Percentiles rank a stretch among this genome's conserved stretches.
Evolutionary conservation across 192 early-diverging fungal genomes (phyloP).

Genomic region (Gigaspora rosea): DNA sequence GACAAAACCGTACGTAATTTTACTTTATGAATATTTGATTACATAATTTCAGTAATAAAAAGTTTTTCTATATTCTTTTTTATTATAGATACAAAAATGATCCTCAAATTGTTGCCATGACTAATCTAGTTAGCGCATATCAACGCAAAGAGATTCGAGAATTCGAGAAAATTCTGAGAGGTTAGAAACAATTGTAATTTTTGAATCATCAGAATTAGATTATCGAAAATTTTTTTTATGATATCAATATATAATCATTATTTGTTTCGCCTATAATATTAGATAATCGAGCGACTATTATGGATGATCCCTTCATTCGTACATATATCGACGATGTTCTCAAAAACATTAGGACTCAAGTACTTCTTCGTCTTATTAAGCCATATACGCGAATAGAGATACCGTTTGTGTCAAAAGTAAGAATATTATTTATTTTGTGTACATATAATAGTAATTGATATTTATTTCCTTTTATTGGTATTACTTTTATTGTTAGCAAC

Average conservation of each 20-base stretch:
- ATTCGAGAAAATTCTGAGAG: constrained; percentile 84
- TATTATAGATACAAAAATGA: constrained; percentile 82
- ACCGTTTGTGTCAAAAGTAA: constrained; percentile 73
- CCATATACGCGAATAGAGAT: constrained; percentile 94
- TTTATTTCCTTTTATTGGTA: constrained; percentile 17
- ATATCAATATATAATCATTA: too few species aligned
- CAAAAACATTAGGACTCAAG: constrained; percentile 91
- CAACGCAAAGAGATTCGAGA: constrained; percentile 84
- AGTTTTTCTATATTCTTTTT: constrained; percentile 7
- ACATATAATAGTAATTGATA: background rate
- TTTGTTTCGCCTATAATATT: background rate
- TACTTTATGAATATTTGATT: background rate
- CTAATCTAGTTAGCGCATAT: constrained; percentile 86
- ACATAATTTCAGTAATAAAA: constrained; percentile 5
- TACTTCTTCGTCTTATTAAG: constrained; percentile 77
- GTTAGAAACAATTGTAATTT: constrained; percentile 28
- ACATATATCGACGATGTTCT: constrained; percentile 91
- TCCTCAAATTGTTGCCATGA: constrained; percentile 91
- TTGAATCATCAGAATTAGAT: background rate
- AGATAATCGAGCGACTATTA: constrained; percentile 74
- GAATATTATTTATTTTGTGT: background rate
- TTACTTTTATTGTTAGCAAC: constrained; percentile 55
- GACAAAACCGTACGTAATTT: constrained; percentile 79
- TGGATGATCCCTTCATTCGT: constrained; percentile 88
- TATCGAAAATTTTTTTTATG: background rate